Conservation (phyloP, 129 eudicot species). For the Deinandra increscens region DNA sequence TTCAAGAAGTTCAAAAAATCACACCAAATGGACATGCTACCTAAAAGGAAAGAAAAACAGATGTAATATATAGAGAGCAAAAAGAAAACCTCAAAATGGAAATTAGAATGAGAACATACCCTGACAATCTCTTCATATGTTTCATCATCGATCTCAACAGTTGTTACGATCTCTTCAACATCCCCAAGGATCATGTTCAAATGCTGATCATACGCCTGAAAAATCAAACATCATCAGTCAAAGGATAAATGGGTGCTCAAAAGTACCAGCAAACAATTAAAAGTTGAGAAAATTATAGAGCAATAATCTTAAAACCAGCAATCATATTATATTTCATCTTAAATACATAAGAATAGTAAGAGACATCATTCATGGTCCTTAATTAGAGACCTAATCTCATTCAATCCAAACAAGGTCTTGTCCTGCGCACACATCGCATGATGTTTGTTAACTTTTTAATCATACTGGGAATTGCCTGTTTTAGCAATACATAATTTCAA, state of each 20-base stretch:
- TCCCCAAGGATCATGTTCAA: conserved; percentile 99
- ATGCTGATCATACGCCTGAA: conserved; percentile 97
- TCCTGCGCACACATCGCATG: background rate
- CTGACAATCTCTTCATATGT: conserved; percentile 95
- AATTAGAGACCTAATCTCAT: background rate
- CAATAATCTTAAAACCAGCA: too few relatives aligned
- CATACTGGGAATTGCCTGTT: background rate
- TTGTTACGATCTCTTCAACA: conserved; percentile 93
- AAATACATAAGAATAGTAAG: background rate
- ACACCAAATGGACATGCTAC: too few relatives aligned
- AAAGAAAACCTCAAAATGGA: background rate
- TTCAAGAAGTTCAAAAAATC: background rate
- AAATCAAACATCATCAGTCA: conserved; percentile 1
- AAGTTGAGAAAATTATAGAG: background rate
- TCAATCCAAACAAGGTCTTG: background rate
- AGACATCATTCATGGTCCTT: background rate
- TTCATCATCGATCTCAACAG: conserved; percentile 96
- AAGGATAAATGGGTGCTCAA: background rate
- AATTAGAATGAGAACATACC: conserved; percentile 42
- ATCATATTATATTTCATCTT: background rate
- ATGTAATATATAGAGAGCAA: background rate
- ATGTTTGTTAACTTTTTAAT: background rate
- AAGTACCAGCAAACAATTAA: conserved; percentile 15
- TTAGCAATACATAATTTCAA: too few relatives aligned
- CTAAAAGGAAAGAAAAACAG: background rate